These are phyloP conservation scores for Zea luxurians DNA, from an alignment of 176 grass and related monocot genomes.

Conservation along the genomic window DNA sequence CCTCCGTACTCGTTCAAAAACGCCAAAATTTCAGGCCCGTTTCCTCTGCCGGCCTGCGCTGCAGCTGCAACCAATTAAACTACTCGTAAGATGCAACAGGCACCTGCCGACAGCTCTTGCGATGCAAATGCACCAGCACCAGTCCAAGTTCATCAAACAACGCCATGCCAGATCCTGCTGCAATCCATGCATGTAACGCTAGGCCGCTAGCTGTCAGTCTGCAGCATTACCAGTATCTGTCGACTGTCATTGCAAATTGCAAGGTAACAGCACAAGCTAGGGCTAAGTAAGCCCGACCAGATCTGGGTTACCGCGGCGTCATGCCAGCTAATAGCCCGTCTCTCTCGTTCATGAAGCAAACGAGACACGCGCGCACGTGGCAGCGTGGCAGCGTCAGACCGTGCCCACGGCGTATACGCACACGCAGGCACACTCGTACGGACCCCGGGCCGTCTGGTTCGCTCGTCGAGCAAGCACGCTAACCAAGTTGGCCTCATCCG, in stretches of 20 bases:
- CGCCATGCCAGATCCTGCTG: background rate
- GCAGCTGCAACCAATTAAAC: no score
- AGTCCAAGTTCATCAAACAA: background rate
- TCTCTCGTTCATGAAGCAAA: background rate
- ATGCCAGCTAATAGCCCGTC: slow-evolving; percentile 27
- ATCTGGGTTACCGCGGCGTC: background rate
- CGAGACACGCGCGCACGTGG: slow-evolving; percentile 14
- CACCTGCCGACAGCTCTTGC: background rate
- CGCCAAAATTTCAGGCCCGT: background rate
- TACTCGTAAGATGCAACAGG: background rate
- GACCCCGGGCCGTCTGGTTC: background rate
- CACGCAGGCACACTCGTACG: slow-evolving; percentile 3
- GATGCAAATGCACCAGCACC: background rate
- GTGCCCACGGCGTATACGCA: slow-evolving; percentile 16
- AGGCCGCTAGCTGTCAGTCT: background rate
- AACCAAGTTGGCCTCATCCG: slow-evolving; percentile 4
- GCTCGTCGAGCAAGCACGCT: background rate
- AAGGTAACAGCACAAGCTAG: no score
- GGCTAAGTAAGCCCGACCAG: background rate
- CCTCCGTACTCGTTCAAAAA: slow-evolving; percentile 28
- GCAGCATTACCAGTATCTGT: background rate
- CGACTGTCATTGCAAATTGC: no score
- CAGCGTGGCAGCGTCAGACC: slow-evolving; percentile 32
- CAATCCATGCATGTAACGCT: background rate
- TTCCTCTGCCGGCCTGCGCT: background rate